Percentiles rank a stretch among this genome's conserved stretches.
Evolutionary conservation across 352 stramenopile species (phyloP).

Genomic region (Plasmopara halstedii): DNA sequence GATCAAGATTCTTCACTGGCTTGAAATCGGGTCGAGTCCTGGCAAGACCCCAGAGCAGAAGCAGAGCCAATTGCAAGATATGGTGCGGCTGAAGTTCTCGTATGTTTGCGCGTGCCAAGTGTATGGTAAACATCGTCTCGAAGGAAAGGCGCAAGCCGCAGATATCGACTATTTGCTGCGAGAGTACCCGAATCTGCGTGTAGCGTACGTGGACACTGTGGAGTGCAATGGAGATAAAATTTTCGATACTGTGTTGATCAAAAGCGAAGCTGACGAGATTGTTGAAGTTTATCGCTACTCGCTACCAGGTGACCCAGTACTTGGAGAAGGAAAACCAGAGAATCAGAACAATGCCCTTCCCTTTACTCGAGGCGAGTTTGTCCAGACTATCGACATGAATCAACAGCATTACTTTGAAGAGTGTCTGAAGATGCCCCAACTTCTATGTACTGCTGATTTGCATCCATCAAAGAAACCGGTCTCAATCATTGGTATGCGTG

Average conservation of each 20-base stretch:
- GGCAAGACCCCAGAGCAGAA: slow-evolving; percentile 68
- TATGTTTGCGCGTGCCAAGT: slow-evolving; percentile 83
- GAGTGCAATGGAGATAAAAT: slow-evolving; percentile 26
- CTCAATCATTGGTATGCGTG: slow-evolving; percentile 80
- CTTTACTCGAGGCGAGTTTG: slow-evolving; percentile 77
- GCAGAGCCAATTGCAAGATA: slow-evolving; percentile 70
- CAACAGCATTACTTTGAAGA: slow-evolving; percentile 85
- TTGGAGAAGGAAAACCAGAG: slow-evolving; percentile 78
- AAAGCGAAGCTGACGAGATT: slow-evolving; percentile 66
- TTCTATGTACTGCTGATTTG: slow-evolving; percentile 61
- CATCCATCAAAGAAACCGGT: slow-evolving; percentile 64
- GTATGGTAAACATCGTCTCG: slow-evolving; percentile 66
- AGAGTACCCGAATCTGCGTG: slow-evolving; percentile 76
- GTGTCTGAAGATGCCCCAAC: slow-evolving; percentile 79
- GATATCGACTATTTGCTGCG: slow-evolving; percentile 79
- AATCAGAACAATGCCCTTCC: slow-evolving; percentile 81
- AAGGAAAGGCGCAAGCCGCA: slow-evolving; percentile 59
- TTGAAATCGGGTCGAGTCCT: slow-evolving; percentile 69
- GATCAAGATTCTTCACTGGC: slow-evolving; percentile 83
- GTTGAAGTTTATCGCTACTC: slow-evolving; percentile 77
- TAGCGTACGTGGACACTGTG: slow-evolving; percentile 79
- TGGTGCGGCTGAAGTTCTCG: slow-evolving; percentile 82
- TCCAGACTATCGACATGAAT: slow-evolving; percentile 89
- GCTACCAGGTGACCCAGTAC: slow-evolving; percentile 70
- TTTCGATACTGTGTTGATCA: slow-evolving; percentile 73